Evolutionary conservation across 148 eudicot genomes (phyloP).

Genomic region (Selenicereus undatus): DNA sequence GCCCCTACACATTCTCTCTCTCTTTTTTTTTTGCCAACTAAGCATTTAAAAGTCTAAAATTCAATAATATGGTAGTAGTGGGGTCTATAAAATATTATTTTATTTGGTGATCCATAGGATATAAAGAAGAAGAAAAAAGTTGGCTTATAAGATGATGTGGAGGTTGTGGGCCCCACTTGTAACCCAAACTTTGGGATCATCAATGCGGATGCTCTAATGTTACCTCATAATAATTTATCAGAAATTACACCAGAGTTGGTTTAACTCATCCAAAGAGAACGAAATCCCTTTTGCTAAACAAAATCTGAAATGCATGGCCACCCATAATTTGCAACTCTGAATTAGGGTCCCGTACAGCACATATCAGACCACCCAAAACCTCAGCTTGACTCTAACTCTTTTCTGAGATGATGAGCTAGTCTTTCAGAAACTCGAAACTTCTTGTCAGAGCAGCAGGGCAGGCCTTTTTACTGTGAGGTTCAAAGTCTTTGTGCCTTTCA

Average conservation of each 20-base stretch:
- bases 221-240: slow-evolving; percentile 22
- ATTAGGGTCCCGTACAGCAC: slow-evolving; percentile 26
- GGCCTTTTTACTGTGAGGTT: slow-evolving; percentile 10
- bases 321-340: slow-evolving; percentile 5
- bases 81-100: no score
- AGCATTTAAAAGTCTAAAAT: no score
- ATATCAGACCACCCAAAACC: slow-evolving; percentile 19
- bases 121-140: no score
- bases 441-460: slow-evolving; percentile 12
- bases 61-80: no score
- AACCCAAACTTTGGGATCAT: no score
- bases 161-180: no score
- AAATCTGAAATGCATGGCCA: slow-evolving; percentile 17
- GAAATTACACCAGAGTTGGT: slow-evolving; percentile 27
- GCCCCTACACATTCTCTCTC: no score
- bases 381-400: slow-evolving; percentile 4
- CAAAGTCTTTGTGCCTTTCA: slow-evolving; percentile 15
- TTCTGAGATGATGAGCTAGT: slow-evolving; percentile 19
- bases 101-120: no score
- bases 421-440: slow-evolving; percentile 26
- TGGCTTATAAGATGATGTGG: no score
- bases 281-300: slow-evolving; percentile 7
- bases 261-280: slow-evolving; percentile 15
- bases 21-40: no score
- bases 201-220: no score